Conservation (phyloP, 176 grass and related monocot genomes). For the Typha latifolia region DNA sequence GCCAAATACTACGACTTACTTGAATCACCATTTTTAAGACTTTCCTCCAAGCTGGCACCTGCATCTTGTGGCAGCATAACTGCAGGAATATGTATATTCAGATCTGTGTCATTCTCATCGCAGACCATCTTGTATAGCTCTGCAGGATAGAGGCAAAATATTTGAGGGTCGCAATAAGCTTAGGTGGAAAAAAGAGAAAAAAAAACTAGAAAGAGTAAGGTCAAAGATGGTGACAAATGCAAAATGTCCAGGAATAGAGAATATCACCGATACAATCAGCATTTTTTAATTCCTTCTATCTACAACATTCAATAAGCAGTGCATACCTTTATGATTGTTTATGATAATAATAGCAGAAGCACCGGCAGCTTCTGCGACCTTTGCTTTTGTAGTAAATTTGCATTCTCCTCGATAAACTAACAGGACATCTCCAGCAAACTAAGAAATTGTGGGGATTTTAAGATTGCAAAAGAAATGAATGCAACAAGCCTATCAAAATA, state of each 20-base stretch:
- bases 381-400: conserved; percentile 84
- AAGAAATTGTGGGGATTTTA: conserved; percentile 5
- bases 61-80: conserved; percentile 95
- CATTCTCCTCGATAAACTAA: conserved; percentile 73
- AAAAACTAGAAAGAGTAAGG: no score
- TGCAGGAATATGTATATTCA: conserved; percentile 67
- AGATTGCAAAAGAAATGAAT: neutral
- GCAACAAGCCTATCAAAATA: conserved; percentile 9
- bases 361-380: conserved; percentile 64
- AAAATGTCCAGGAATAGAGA: neutral
- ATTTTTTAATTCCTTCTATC: neutral
- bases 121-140: conserved; percentile 99
- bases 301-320: neutral
- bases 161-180: no score
- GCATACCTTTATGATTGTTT: conserved; percentile 64
- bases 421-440: conserved; percentile 78
- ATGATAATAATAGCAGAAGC: conserved; percentile 95
- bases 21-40: conserved; percentile 33
- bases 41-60: conserved; percentile 38
- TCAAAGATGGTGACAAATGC: neutral
- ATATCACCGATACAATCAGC: neutral
- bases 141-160: conserved; percentile 18
- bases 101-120: conserved; percentile 64
- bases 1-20: conserved; percentile 31
- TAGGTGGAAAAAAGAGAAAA: no score